phyloP scores from a whole-genome alignment of 495 filamentous ascomycete genomes.

The Penicillium turbatum region DNA sequence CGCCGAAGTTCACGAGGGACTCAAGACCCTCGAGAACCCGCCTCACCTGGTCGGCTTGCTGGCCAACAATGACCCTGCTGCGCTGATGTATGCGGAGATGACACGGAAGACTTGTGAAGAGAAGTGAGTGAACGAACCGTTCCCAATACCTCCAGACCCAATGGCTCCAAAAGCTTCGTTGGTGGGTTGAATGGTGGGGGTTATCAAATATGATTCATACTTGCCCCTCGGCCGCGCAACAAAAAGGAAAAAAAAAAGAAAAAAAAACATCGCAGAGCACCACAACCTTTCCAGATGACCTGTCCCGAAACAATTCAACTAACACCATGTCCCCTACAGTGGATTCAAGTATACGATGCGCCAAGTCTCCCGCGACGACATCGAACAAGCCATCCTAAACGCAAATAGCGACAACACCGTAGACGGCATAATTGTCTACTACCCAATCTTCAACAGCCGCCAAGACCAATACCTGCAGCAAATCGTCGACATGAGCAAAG shows the following conservation, averaged over 20 bases:
- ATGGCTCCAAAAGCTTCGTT: conserved; percentile 9
- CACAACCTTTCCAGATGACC: neutral
- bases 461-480: conserved; percentile 95
- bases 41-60: conserved; percentile 88
- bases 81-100: conserved; percentile 91
- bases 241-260: neutral
- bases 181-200: conserved; percentile 14
- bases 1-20: conserved; percentile 66
- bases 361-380: conserved; percentile 73
- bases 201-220: conserved; percentile 24
- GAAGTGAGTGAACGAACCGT: conserved; percentile 60
- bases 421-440: conserved; percentile 97
- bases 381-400: conserved; percentile 78
- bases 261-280: conserved; percentile 6
- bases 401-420: conserved; percentile 76
- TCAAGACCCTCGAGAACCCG: conserved; percentile 61
- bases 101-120: conserved; percentile 93
- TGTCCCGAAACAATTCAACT: conserved; percentile 3
- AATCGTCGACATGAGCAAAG: conserved; percentile 82
- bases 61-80: conserved; percentile 85
- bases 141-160: conserved; percentile 11
- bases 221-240: conserved; percentile 16
- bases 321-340: conserved; percentile 40
- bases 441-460: conserved; percentile 85
- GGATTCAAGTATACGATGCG: conserved; percentile 86